phyloP scores from a whole-genome alignment of 305 asterid genomes.

The Rubia balearica region DNA sequence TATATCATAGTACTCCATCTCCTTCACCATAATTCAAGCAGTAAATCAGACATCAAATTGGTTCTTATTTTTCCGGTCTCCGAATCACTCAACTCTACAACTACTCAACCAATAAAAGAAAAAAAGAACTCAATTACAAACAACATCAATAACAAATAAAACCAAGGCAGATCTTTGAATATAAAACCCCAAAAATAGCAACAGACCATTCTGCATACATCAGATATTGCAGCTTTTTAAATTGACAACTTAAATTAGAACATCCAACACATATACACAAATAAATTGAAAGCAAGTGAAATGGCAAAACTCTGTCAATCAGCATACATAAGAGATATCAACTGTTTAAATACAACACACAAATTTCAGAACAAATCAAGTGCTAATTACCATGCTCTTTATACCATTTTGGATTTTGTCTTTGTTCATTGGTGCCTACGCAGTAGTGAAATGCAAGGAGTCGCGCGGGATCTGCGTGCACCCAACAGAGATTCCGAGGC shows the following conservation, averaged over 20 bases:
- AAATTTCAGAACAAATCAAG: background rate
- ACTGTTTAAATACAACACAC: background rate
- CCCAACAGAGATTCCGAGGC: background rate
- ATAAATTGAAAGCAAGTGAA: no score
- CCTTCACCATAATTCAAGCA: conserved; percentile 42
- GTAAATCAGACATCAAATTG: conserved; percentile 4
- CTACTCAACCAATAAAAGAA: conserved; percentile 13
- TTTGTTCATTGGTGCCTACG: conserved; percentile 71
- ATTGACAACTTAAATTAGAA: background rate
- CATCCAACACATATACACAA: no score
- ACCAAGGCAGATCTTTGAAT: background rate
- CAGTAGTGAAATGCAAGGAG: conserved; percentile 79
- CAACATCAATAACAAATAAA: conserved; percentile 16
- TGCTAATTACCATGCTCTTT: conserved; percentile 55
- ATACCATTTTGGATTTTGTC: conserved; percentile 65
- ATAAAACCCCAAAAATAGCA: background rate
- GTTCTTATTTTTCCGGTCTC: background rate
- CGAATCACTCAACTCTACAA: conserved; percentile 1
- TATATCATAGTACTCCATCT: conserved; percentile 57
- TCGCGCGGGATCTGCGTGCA: conserved; percentile 57
- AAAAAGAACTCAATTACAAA: conserved; percentile 14
- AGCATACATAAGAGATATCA: background rate
- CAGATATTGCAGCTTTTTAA: background rate
- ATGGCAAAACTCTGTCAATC: no score
- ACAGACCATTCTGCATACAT: background rate